phyloP scores from a whole-genome alignment of 2,329 filamentous ascomycete species.

The Lasiodiplodia theobromae region DNA sequence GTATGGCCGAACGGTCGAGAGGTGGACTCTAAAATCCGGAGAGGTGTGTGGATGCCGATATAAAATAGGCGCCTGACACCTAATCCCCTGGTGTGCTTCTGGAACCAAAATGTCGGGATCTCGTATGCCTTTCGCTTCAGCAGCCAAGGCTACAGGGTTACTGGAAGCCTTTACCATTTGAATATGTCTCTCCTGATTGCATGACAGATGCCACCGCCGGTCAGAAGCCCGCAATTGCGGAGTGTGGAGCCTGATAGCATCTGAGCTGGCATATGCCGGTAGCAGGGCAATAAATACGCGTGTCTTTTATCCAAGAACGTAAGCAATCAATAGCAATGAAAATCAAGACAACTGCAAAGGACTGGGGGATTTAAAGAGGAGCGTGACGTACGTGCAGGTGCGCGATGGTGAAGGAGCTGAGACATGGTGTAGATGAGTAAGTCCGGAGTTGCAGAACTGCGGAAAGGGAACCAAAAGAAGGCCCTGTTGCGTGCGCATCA shows the following conservation, averaged over 20 bases:
- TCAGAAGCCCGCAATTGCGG: neutral
- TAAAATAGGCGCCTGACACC: neutral
- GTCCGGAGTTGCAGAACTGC: neutral
- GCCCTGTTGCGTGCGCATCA: no score
- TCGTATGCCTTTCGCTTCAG: neutral
- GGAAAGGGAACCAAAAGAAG: no score
- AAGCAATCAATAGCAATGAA: no score
- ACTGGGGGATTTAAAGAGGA: no score
- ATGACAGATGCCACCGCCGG: neutral
- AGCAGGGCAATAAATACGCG: no score
- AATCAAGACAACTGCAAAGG: no score
- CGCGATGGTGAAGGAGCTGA: no score
- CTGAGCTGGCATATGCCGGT: no score
- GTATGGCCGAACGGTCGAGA: neutral
- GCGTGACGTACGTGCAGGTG: no score
- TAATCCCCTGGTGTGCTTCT: neutral
- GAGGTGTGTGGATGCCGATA: neutral
- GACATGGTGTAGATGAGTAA: neutral
- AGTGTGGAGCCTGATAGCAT: no score
- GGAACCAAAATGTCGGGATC: neutral
- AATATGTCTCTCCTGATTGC: neutral
- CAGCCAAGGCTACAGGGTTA: no score
- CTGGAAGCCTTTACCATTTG: neutral
- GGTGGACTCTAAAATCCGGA: neutral
- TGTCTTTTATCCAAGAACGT: no score